Conservation (phyloP, 2,329 filamentous ascomycete species). For the Trichoderma oligosporum region DNA sequence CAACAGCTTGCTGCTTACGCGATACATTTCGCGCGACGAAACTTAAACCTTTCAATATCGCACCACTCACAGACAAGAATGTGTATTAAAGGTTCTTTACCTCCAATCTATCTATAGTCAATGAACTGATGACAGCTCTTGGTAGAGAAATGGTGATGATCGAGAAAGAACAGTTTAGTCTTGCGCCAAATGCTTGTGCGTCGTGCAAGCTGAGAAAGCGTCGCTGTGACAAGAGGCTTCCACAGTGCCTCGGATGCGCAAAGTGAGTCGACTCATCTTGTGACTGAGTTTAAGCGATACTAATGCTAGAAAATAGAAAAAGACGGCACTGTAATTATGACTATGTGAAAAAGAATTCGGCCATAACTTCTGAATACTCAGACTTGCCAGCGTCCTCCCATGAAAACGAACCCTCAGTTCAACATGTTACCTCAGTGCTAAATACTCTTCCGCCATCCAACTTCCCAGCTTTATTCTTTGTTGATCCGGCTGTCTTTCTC, state of each 20-base stretch:
- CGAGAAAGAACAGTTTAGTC: not conserved
- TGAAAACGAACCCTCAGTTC: not conserved
- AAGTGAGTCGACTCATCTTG: not conserved
- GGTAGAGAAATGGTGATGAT: not conserved
- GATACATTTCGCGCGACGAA: not conserved
- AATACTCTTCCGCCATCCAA: not conserved
- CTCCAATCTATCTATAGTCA: no score
- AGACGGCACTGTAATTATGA: not conserved
- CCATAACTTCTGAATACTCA: not conserved
- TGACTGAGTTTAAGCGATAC: not conserved
- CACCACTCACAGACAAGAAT: not conserved
- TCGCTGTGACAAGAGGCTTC: constrained; percentile 2
- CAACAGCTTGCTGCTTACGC: constrained; percentile 7
- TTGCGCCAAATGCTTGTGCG: not conserved
- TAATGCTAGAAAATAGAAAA: not conserved
- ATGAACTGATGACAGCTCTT: not conserved
- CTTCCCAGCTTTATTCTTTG: constrained; percentile 1
- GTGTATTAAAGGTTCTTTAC: no score
- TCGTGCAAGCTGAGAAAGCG: constrained; percentile 7
- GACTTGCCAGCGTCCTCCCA: not conserved
- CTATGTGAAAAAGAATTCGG: not conserved
- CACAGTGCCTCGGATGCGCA: not conserved
- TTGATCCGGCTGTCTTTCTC: constrained; percentile 5
- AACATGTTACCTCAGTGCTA: not conserved
- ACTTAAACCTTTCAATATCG: not conserved